Evolutionary conservation across 805 yeast genomes (phyloP), one percentile per base, ranked within the genome.

Genomic region (Kockiozyma suomiensis): DNA sequence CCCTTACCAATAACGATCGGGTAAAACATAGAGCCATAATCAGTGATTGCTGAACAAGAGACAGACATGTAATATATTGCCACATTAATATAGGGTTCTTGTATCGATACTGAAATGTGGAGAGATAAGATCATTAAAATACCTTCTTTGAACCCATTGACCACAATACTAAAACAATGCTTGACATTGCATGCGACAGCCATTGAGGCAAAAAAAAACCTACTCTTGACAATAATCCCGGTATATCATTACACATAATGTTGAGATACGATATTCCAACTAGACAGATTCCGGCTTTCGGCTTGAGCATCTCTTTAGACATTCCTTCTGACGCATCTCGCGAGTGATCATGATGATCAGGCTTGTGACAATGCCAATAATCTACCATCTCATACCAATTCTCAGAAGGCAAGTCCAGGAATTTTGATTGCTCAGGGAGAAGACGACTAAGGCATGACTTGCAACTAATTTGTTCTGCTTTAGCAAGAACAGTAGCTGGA

Each of bases 331-430:
- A 12, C 12, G 38, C 48, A 38, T 21, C 28, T n/a, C 41, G 35
- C n/a, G 45, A 21, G 33, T 55, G 57, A 41, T 56, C 56, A 47
- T 56, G 58, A 33, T 51, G 58, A 33, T 51, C 52, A 33, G 80
- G 80, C 57, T 76, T 76, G 58, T 93, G 97, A 70, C 99, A 93
- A 72, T 93, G 97, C 99, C 99, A 93, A 66, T 87, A 88, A 59
- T 93, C 98, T 96, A 93, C 87, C 81, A 94, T 76, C 71, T 93
- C 99, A 13, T 87, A 84, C 99, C 99, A 93, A 50, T 83, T 77
- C 69, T 91, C 97, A 0, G 96, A 87, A 0, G 99, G 99, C 85
- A 93, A 82, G 40, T 88, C 88, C 30, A 62, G 46, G 25, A 50
- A 62, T 23, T 50, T 70, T 68, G 72, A 13, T 7, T 37, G 72